Base-by-base conservation (phyloP, 2,329 filamentous ascomycete species). In the Rhynchosporium agropyri region DNA sequence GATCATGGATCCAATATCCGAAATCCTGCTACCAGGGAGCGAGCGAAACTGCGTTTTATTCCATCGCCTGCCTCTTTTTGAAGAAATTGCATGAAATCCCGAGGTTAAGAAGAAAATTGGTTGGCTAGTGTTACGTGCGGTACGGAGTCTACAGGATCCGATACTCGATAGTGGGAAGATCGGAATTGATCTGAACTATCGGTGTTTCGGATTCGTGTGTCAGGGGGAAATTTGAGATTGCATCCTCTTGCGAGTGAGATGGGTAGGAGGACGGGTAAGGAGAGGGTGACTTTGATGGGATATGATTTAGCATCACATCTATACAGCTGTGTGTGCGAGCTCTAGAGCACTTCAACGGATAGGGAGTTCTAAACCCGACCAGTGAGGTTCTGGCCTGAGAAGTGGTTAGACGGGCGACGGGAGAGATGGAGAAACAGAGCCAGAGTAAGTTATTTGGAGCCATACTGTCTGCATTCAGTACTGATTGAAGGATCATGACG, bases 11-110 rank as follows among this genome's bases (percentile, higher is more conserved):
- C 61, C 59, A 36, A 60, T 58, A 48, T 63, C 56, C 20, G 69
- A 70, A 42, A 68, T 72, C 56, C 65, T 72, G 13, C 70, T 73
- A 5, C 70, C 71, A 12, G 71, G 71, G 36, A 72, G 69, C 43
- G 70, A 73, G 61, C 20, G 20, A 20, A 20, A 71, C 71, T 0
- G 73, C 70, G 0, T 71, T 70, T 20, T 71, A 70, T 20, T 72
- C 68, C 13, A 68, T 73, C 6, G 67, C 64, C 8, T 69, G 68
- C 45, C 65, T 72, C 15, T 72, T 72, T 61, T 70, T 73, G 46
- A 20, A 20, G 63, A 72, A 36, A 65, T 73, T 13, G 68, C 71
- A 2, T 67, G 69, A 45, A 70, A 62, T 55, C 68, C 69, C 1
- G 57, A 56, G n/a, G 68, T 70, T 4, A 61, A 69, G 10, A 58